Evolutionary conservation across 2,329 filamentous ascomycete genomes (phyloP).

Genomic region (Hortaea werneckii): DNA sequence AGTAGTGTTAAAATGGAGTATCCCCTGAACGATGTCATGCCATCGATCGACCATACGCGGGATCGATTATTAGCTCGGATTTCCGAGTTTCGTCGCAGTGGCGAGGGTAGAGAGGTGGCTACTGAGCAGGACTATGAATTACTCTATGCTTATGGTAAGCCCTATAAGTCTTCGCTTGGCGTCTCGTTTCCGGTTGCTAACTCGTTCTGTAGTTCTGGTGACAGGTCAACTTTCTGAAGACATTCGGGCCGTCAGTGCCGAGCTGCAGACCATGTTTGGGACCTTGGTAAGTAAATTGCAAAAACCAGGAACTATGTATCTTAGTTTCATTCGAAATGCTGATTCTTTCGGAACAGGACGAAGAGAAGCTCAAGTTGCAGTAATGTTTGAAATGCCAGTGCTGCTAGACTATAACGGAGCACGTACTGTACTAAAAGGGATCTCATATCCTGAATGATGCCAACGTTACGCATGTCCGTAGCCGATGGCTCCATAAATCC

Average conservation of each 20-base stretch:
- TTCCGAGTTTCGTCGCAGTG: constrained; percentile 71
- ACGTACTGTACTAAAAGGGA: too few species aligned
- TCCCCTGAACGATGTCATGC: constrained; percentile 78
- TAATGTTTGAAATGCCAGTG: constrained; percentile 15
- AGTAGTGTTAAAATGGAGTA: constrained; percentile 92
- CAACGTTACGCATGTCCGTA: too few species aligned
- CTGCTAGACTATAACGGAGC: too few species aligned
- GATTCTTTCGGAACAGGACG: constrained; percentile 27
- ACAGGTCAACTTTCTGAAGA: constrained; percentile 40
- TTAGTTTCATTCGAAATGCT: too few species aligned
- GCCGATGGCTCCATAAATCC: too few species aligned
- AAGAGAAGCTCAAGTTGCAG: constrained; percentile 50
- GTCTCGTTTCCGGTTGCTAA: too few species aligned
- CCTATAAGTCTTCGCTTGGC: too few species aligned
- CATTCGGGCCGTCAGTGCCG: constrained; percentile 19
- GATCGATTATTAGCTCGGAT: constrained; percentile 80
- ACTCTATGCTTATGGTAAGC: constrained; percentile 86
- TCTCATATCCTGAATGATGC: too few species aligned
- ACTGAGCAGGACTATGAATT: constrained; percentile 80
- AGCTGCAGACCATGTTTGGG: constrained; percentile 47
- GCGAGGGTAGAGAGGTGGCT: constrained; percentile 39
- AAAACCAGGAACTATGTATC: too few species aligned
- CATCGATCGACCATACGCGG: constrained; percentile 68
- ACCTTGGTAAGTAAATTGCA: constrained; percentile 29
- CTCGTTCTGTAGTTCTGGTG: constrained; percentile 41